These are phyloP conservation scores for Kuraishia piskuri DNA, from an alignment of 805 yeast genomes.

Conservation along the genomic window DNA sequence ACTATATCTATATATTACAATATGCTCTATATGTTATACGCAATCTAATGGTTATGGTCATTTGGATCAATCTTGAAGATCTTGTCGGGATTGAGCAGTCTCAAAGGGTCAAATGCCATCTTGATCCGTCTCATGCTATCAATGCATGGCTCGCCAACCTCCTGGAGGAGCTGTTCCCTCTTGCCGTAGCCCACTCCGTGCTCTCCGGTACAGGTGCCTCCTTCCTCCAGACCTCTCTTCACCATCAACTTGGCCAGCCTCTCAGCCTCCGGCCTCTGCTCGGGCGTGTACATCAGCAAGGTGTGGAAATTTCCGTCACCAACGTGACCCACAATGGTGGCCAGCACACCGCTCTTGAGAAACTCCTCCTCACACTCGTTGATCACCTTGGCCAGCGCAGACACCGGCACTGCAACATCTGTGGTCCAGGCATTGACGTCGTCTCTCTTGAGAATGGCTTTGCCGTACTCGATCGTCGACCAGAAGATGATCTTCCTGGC, in stretches of 20 bases:
- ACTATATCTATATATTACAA: no score
- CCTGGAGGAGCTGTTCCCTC: conserved; percentile 47
- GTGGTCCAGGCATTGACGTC: conserved; percentile 53
- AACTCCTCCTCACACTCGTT: conserved; percentile 52
- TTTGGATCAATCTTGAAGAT: conserved; percentile 63
- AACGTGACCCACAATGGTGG: conserved; percentile 69
- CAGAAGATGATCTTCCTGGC: conserved; percentile 67
- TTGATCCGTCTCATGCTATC: conserved; percentile 69
- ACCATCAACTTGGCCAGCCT: conserved; percentile 53
- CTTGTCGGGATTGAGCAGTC: conserved; percentile 73
- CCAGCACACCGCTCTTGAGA: conserved; percentile 38
- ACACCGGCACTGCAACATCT: conserved; percentile 81
- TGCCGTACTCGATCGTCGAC: conserved; percentile 62
- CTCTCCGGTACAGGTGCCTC: conserved; percentile 84
- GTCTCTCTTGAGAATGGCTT: conserved; percentile 21
- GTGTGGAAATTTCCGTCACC: conserved; percentile 84
- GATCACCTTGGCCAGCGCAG: conserved; percentile 53
- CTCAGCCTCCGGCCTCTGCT: conserved; percentile 32
- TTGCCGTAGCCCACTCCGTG: conserved; percentile 84
- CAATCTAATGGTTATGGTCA: background rate
- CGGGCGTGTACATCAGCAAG: conserved; percentile 47
- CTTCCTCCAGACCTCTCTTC: conserved; percentile 53
- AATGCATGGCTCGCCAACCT: conserved; percentile 60
- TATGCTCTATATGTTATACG: background rate
- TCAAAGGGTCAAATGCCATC: conserved; percentile 62